Base-by-base conservation (phyloP, 140 eudicot genomes). In the Cichorium intybus region DNA sequence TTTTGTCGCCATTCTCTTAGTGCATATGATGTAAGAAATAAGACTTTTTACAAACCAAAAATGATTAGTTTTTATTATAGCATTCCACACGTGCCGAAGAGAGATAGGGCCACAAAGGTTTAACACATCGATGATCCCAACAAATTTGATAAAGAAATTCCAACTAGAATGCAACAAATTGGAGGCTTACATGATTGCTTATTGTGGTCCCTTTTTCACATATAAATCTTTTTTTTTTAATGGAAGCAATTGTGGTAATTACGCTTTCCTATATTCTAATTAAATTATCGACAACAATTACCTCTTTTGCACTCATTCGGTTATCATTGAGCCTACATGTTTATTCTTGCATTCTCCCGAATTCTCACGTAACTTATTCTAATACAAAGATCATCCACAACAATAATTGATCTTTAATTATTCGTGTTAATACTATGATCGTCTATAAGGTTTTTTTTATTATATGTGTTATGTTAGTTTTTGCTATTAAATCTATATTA, bases 61-160 rank as follows among this genome's bases (percentile, higher is more conserved):
- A 35, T 10, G 43, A 10, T 10, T 35, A 9, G 43, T 35, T 35
- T 35, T 35, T 35, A 35, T 35, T 0, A 35, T 35, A 10, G 4
- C 12, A 55, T 26, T 55, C 60, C 60, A 55, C 60, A 55, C 37
- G 60, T 10, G 23, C 7, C 39, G 37, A 55, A 24, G 37, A 24
- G 24, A 16, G 3, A 56, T 27, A 17, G 23, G 23, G 7, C 52
- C 52, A 27, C 52, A 41, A n/a, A n/a, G 29, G 33, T 41, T 39
- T 20, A 21, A 41, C 24, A 23, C 14, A 61, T 61, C 14, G 24
- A 50, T 29, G 16, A 29, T 65, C 24, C 43, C 14, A 50, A 31
- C 71, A 65, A 31, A 50, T 50, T 51, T 65, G 49, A 64, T 47
- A 46, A 46, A 7, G 59, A 47, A 8, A 41, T 61, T 53, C 43